phyloP scores from a whole-genome alignment of 177 flowering plant genomes.

The Vitis hybrid region DNA sequence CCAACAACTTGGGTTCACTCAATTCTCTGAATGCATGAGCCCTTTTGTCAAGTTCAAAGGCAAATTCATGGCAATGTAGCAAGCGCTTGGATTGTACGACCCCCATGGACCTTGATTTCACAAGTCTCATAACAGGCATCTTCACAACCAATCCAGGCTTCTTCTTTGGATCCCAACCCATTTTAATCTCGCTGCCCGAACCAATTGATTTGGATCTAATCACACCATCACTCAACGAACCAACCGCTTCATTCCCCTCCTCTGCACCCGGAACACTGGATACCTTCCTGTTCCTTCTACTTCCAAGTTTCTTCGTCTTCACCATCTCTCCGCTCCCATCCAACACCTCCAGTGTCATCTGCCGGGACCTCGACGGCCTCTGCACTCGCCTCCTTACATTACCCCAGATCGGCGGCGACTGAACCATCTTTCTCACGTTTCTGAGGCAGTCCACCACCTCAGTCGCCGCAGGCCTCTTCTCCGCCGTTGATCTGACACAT shows the following conservation, averaged over 20 bases:
- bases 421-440: constrained; percentile 16
- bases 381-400: constrained; percentile 36
- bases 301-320: constrained; percentile 23
- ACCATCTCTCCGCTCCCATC: constrained; percentile 31
- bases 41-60: constrained; percentile 19
- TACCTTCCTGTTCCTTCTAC: constrained; percentile 41
- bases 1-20: constrained; percentile 25
- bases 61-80: constrained; percentile 13
- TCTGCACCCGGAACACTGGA: constrained; percentile 40
- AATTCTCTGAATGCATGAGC: constrained; percentile 12
- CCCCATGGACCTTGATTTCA: constrained; percentile 64
- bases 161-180: constrained; percentile 20
- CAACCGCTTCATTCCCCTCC: constrained; percentile 1
- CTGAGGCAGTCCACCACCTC: constrained; percentile 50
- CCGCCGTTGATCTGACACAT: constrained; percentile 53
- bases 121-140: constrained; percentile 34
- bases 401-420: constrained; percentile 29
- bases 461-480: constrained; percentile 58
- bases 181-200: constrained; percentile 28
- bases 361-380: constrained; percentile 12
- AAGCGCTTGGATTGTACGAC: constrained; percentile 29
- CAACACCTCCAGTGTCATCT: constrained; percentile 12
- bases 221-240: constrained; percentile 14
- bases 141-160: constrained; percentile 29
- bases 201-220: constrained; percentile 59